A percentile compares a stretch with the other conserved stretches of the same genome.
Conservation (phyloP, 2,329 filamentous ascomycete genomes). For the Cladosporium halotolerans region DNA sequence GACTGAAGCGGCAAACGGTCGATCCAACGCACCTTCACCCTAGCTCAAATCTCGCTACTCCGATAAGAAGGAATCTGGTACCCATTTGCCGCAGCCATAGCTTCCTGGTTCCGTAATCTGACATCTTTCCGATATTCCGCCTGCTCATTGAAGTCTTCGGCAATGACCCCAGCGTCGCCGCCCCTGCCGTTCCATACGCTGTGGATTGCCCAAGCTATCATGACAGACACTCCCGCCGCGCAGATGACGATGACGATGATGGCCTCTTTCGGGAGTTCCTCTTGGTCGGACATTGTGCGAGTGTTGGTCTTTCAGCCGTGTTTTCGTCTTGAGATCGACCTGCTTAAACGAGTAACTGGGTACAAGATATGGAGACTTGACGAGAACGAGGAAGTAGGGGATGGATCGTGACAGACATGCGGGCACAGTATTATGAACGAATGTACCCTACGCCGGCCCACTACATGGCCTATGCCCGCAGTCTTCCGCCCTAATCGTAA, state of each 20-base stretch:
- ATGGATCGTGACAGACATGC: not conserved
- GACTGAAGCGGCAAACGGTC: too few relatives aligned
- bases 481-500: not conserved
- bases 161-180: not conserved
- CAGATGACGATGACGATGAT: conserved; percentile 6
- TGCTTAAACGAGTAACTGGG: not conserved
- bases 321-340: not conserved
- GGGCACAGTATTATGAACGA: too few relatives aligned
- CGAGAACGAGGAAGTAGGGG: not conserved
- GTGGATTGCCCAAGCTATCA: conserved; percentile 4
- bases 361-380: not conserved
- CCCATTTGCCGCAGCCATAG: not conserved
- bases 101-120: not conserved
- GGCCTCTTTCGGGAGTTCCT: not conserved
- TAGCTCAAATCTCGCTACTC: not conserved
- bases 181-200: not conserved
- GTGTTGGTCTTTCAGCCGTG: too few relatives aligned
- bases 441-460: not conserved
- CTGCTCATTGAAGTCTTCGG: not conserved
- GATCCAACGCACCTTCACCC: too few relatives aligned
- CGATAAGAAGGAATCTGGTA: not conserved
- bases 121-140: conserved; percentile 3
- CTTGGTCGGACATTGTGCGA: too few relatives aligned
- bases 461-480: not conserved
- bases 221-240: not conserved